Evolutionary conservation across 805 yeast species (phyloP).

Genomic region (Candida sonorensis): DNA sequence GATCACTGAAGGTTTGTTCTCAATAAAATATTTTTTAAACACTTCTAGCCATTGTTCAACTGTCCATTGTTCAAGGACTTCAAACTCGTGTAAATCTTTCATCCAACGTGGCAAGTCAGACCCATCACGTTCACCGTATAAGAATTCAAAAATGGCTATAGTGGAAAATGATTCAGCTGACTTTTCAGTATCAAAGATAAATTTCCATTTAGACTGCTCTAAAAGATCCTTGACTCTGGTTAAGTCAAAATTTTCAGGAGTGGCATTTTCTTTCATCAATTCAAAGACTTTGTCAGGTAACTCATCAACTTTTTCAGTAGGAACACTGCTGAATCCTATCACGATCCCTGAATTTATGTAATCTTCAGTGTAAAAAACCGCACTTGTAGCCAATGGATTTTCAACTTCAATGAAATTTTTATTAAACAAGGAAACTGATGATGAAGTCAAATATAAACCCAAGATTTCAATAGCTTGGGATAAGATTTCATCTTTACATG

Average conservation of each 20-base stretch:
- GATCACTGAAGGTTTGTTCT: constrained; percentile 58
- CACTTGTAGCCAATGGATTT: constrained; percentile 71
- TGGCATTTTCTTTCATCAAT: constrained; percentile 47
- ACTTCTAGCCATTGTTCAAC: constrained; percentile 59
- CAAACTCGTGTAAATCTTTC: constrained; percentile 53
- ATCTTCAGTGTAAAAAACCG: constrained; percentile 68
- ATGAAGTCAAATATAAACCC: constrained; percentile 67
- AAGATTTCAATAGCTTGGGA: constrained; percentile 68
- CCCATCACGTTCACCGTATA: constrained; percentile 67
- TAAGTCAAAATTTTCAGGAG: constrained; percentile 49
- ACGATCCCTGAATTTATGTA: constrained; percentile 56
- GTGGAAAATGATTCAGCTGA: constrained; percentile 55
- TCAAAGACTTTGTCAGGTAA: constrained; percentile 46
- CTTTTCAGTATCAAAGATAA: constrained; percentile 54
- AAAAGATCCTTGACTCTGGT: constrained; percentile 60
- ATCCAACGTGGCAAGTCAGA: constrained; percentile 49
- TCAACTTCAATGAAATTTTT: constrained; percentile 71
- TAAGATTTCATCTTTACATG: constrained; percentile 39
- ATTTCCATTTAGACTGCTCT: constrained; percentile 56
- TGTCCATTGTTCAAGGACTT: constrained; percentile 53
- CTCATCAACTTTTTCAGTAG: constrained; percentile 52
- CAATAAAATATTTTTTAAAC: constrained; percentile 45
- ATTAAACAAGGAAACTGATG: constrained; percentile 70
- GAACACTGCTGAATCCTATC: constrained; percentile 63
- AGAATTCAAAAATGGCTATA: constrained; percentile 68